These are phyloP conservation scores for Daphne laureola DNA, from an alignment of 441 rosid genomes.

Conservation along the genomic window DNA sequence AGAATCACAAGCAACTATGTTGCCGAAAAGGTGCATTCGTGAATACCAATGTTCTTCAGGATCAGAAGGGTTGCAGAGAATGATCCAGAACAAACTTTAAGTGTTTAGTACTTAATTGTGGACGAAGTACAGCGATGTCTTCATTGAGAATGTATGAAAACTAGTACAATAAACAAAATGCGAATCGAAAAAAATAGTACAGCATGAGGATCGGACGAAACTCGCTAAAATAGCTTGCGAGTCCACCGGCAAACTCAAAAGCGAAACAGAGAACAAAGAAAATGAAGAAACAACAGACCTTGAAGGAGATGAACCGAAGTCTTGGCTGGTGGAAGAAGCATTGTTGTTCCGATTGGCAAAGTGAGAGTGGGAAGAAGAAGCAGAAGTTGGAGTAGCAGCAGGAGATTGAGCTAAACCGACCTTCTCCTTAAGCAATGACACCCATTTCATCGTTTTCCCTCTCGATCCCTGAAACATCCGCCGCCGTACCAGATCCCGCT, in stretches of 20 bases:
- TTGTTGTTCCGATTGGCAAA: conserved; percentile 26
- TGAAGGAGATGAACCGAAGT: conserved; percentile 48
- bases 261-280: too few relatives aligned
- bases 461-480: conserved; percentile 27
- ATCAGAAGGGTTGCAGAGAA: neutral
- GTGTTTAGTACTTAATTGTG: conserved; percentile 1
- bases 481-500: conserved; percentile 37
- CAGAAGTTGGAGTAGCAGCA: conserved; percentile 26
- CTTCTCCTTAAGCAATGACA: conserved; percentile 85
- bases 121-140: conserved; percentile 8
- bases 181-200: neutral
- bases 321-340: conserved; percentile 29
- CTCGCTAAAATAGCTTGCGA: too few relatives aligned
- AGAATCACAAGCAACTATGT: too few relatives aligned
- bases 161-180: neutral
- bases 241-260: too few relatives aligned
- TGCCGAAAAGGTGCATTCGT: too few relatives aligned
- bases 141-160: conserved; percentile 5
- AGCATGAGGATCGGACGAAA: conserved; percentile 12
- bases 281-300: conserved; percentile 27
- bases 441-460: conserved; percentile 71
- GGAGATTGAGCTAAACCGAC: conserved; percentile 92
- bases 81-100: conserved; percentile 7
- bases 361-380: conserved; percentile 38
- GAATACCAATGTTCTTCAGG: too few relatives aligned